These are phyloP conservation scores for Eucalyptus cloeziana DNA, from an alignment of 345 rosid species.

Conservation along the genomic window DNA sequence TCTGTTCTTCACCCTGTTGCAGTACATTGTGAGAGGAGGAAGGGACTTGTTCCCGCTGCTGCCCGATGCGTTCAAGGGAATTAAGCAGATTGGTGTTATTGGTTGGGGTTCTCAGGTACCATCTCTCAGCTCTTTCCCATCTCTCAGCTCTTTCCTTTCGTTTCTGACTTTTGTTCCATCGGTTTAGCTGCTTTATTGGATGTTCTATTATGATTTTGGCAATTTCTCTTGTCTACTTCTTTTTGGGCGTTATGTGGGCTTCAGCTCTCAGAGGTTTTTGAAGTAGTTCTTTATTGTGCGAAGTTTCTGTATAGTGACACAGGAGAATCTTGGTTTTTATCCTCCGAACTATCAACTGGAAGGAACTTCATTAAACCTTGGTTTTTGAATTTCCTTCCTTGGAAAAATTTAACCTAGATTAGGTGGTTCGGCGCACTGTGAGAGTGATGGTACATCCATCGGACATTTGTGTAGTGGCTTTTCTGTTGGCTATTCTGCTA, in stretches of 20 bases:
- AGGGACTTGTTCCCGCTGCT: slow-evolving; percentile 77
- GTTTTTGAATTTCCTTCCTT: not conserved
- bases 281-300: not conserved
- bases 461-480: not conserved
- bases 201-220: not conserved
- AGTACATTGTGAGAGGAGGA: slow-evolving; percentile 98
- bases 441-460: not conserved
- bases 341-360: not conserved
- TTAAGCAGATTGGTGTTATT: slow-evolving; percentile 87
- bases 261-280: not conserved
- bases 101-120: slow-evolving; percentile 95
- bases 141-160: not conserved
- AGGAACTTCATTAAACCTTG: not conserved
- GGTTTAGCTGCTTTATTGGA: not conserved
- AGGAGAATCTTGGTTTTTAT: not conserved
- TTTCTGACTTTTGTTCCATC: not conserved
- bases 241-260: not conserved
- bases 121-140: not conserved
- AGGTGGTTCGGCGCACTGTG: not conserved
- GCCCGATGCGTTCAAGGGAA: slow-evolving; percentile 78
- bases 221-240: not conserved
- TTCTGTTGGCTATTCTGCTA: not conserved
- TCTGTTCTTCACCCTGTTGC: not conserved
- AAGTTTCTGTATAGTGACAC: not conserved
- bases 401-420: not conserved